Evolutionary conservation across 2,329 filamentous ascomycete genomes (phyloP), one percentile per base, ranked within the genome.

Genomic region (Fusarium nisikadoi): DNA sequence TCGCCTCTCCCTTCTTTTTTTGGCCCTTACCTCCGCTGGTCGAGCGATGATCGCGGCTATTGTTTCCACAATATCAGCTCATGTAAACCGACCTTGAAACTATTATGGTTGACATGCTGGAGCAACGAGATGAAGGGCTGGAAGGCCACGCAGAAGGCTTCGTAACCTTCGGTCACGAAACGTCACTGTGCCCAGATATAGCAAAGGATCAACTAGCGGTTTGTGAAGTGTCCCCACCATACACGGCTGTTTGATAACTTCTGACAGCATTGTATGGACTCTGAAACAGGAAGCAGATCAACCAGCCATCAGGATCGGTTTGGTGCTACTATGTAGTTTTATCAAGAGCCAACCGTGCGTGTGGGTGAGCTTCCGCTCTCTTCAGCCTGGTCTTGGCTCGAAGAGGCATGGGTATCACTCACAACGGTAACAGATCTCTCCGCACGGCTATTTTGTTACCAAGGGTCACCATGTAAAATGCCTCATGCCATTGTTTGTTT

Each of bases 221-320:
- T 63, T 52, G 53, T 65, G 59, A 71, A 62, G 66, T 43, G 38
- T 62, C 64, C 50, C 70, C 70, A 70, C 74, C 27, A 47, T 46
- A 58, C 29, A 64, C 54, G 25, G 50, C 53, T 67, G 49, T 73
- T 74, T 49, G 55, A 61, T 20, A 57, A 53, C 41, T 49, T 70
- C 56, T 62, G 49, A 63, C 45, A 62, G 56, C 27, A 70, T 53
- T 49, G 64, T 49, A 68, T 39, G 56, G 62, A 54, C 54, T 77
- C 72, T 76, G 75, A 77, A 77, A 77, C 75, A 56, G 68, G 57
- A 56, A 55, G 63, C 62, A 72, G 73, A 77, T 77, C 72, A 70
- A 68, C 47, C 29, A 49, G 46, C 29, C 31, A 39, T 36, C 55
- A 50, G 55, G 66, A 75, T 75, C 73, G 66, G 64, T 74, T 62